These are phyloP conservation scores for Pichia sp. DNA, from an alignment of 1,139 yeast genomes.

Conservation along the genomic window DNA sequence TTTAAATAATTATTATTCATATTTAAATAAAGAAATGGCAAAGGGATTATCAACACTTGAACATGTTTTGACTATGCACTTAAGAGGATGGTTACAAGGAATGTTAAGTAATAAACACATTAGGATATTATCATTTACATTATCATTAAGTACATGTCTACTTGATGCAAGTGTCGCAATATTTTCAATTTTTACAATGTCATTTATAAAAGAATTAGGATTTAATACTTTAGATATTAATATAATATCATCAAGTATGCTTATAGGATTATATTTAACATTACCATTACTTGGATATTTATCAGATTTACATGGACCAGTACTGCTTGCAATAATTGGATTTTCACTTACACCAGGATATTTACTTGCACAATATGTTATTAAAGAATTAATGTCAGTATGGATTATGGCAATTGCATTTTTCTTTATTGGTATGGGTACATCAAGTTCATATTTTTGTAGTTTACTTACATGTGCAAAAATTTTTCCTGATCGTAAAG, in stretches of 20 bases:
- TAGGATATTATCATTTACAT: conserved; percentile 33
- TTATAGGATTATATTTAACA: conserved; percentile 79
- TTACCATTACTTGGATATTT: conserved; percentile 78
- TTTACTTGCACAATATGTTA: conserved; percentile 38
- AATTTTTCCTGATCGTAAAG: conserved; percentile 65
- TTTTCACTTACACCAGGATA: conserved; percentile 70
- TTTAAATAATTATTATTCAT: no score
- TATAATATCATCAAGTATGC: conserved; percentile 66
- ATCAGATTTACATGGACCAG: conserved; percentile 84
- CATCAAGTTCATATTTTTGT: conserved; percentile 74
- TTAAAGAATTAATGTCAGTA: conserved; percentile 16
- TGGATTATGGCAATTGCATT: conserved; percentile 38
- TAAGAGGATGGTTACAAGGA: conserved; percentile 29
- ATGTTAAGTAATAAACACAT: conserved; percentile 28
- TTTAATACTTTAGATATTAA: conserved; percentile 71
- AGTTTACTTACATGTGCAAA: conserved; percentile 80
- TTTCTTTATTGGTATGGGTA: conserved; percentile 65
- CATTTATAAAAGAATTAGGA: conserved; percentile 52
- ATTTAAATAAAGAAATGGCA: no score
- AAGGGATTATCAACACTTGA: conserved; percentile 25
- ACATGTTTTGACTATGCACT: conserved; percentile 33
- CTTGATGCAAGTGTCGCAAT: conserved; percentile 77
- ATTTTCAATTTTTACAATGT: conserved; percentile 72
- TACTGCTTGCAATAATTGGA: conserved; percentile 59
- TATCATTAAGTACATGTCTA: conserved; percentile 50